Evolutionary conservation across 2,329 filamentous ascomycete genomes (phyloP).

Genomic region (Fusarium palustre): DNA sequence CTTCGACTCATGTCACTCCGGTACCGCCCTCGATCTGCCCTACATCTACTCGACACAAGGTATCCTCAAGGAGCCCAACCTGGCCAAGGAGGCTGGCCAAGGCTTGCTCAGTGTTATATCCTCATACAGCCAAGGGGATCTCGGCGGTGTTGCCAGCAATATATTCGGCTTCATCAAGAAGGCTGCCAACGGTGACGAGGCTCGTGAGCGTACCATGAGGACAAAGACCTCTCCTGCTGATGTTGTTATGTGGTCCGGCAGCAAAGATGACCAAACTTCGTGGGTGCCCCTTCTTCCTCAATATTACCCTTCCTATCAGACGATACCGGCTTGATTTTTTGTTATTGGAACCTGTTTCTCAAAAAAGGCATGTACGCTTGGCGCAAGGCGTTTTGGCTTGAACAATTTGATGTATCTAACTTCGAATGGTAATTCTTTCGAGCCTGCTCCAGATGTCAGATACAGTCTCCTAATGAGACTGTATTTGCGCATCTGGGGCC

Average conservation of each 20-base stretch:
- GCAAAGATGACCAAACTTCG: constrained; percentile 96
- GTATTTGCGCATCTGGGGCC: constrained; percentile 59
- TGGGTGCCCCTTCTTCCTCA: constrained; percentile 62
- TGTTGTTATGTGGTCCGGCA: constrained; percentile 97
- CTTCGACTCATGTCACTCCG: constrained; percentile 75
- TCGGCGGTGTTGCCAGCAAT: constrained; percentile 83
- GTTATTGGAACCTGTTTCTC: constrained; percentile 22
- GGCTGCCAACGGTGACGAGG: constrained; percentile 83
- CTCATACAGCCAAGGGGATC: constrained; percentile 75
- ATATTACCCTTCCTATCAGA: constrained; percentile 28
- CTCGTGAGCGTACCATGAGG: constrained; percentile 80
- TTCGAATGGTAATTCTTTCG: constrained; percentile 40
- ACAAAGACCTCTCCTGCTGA: constrained; percentile 96
- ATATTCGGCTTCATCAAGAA: constrained; percentile 91
- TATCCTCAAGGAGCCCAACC: constrained; percentile 75
- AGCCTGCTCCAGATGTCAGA: constrained; percentile 58
- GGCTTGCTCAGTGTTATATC: constrained; percentile 70
- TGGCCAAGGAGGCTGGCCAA: constrained; percentile 75
- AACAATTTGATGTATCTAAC: constrained; percentile 35
- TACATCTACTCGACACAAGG: constrained; percentile 78
- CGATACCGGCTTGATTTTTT: constrained; percentile 29
- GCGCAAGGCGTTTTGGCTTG: constrained; percentile 35
- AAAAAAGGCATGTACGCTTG: constrained; percentile 24
- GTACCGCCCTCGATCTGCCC: constrained; percentile 73
- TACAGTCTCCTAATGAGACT: constrained; percentile 48